phyloP scores from a whole-genome alignment of 2,329 filamentous ascomycete genomes.

The Alternaria postmessia region DNA sequence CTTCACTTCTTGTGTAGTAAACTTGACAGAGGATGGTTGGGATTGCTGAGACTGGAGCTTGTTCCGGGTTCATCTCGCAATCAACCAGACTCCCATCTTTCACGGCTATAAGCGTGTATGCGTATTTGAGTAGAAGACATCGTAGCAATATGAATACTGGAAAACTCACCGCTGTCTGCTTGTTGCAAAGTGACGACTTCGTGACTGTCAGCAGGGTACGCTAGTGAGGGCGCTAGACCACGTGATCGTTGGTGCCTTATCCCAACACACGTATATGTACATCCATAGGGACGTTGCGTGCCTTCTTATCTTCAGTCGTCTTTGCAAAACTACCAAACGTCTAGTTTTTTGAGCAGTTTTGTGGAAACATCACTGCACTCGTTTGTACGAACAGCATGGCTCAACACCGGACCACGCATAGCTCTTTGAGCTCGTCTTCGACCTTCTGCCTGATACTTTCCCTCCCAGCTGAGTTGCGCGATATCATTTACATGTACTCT shows the following conservation, averaged over 20 bases:
- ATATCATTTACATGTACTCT: neutral
- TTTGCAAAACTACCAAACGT: neutral
- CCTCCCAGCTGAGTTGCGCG: neutral
- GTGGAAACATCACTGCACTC: neutral
- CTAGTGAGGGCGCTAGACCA: neutral
- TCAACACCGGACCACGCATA: neutral
- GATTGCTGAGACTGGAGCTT: conserved; percentile 6
- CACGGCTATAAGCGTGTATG: conserved; percentile 16
- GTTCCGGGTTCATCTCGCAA: conserved; percentile 3
- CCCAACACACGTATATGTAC: neutral
- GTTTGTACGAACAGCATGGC: neutral
- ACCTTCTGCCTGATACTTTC: neutral
- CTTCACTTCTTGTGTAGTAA: conserved; percentile 34
- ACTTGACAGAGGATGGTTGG: conserved; percentile 9
- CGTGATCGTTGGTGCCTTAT: neutral
- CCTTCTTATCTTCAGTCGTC: neutral
- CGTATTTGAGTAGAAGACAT: conserved; percentile 12
- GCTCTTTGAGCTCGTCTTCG: neutral
- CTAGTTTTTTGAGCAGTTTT: neutral
- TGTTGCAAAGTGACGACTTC: neutral
- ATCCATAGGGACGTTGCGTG: neutral
- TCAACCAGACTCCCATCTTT: neutral
- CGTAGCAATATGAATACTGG: conserved; percentile 18
- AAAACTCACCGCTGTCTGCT: neutral
- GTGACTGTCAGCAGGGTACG: neutral